These are phyloP conservation scores for Tulasnella sp. DNA, from an alignment of 768 basidiomycete genomes.

Conservation along the genomic window DNA sequence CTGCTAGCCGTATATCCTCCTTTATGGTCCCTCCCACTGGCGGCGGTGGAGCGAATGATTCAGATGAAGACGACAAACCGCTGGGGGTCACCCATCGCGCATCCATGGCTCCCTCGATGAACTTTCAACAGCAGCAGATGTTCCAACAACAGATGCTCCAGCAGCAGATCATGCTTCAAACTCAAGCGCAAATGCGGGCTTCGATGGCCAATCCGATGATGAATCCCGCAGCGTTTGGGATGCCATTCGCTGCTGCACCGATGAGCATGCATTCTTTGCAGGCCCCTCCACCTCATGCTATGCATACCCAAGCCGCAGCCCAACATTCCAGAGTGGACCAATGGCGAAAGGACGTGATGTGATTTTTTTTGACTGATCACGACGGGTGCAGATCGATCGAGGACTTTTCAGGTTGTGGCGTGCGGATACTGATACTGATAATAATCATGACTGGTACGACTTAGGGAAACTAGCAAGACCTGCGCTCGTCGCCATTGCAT, in stretches of 20 bases:
- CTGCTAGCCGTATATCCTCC: conserved; percentile 9
- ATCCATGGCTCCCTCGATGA: background rate
- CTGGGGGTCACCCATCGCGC: conserved; percentile 46
- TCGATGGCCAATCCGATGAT: conserved; percentile 42
- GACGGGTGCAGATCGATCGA: too few relatives aligned
- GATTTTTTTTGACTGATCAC: too few relatives aligned
- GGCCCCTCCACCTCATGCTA: background rate
- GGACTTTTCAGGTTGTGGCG: too few relatives aligned
- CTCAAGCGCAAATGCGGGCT: conserved; percentile 64
- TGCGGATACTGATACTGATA: too few relatives aligned
- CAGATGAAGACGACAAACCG: conserved; percentile 52
- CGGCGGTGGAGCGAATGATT: background rate
- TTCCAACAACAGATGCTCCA: conserved; percentile 68
- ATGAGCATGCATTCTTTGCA: conserved; percentile 27
- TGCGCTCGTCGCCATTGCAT: too few relatives aligned
- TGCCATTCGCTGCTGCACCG: conserved; percentile 48
- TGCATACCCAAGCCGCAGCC: conserved; percentile 9
- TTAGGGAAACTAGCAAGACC: too few relatives aligned
- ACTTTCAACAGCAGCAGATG: conserved; percentile 15
- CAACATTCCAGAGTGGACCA: conserved; percentile 47
- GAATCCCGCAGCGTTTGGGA: conserved; percentile 48
- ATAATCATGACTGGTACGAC: too few relatives aligned
- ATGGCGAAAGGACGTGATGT: conserved; percentile 65
- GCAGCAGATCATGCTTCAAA: conserved; percentile 60
- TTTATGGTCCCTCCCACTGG: background rate